phyloP scores from a whole-genome alignment of 1,284 basidiomycete genomes.

The Cutaneotrichosporon arboriforme region DNA sequence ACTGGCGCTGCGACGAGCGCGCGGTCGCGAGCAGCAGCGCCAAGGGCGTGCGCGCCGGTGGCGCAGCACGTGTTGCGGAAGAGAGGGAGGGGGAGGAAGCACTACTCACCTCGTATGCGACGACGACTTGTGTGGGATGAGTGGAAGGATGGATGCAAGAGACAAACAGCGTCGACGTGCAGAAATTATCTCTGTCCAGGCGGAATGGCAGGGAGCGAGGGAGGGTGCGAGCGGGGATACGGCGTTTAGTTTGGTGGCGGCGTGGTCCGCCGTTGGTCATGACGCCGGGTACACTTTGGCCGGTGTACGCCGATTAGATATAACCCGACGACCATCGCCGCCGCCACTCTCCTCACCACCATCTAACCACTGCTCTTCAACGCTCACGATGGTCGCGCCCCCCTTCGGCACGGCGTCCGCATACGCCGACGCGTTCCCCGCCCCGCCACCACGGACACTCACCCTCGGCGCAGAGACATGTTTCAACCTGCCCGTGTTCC shows the following conservation, averaged over 20 bases:
- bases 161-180: not conserved
- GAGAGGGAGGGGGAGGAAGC: conserved; percentile 2
- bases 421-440: conserved; percentile 47
- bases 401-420: conserved; percentile 46
- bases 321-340: not conserved
- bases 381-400: conserved; percentile 23
- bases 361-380: not conserved
- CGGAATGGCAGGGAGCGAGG: not conserved
- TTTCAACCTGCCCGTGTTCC: conserved; percentile 72
- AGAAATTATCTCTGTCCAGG: not conserved
- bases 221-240: not conserved
- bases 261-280: not conserved
- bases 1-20: conserved; percentile 2
- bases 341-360: not conserved
- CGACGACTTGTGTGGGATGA: not conserved
- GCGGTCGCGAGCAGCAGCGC: not conserved
- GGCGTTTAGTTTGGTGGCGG: not conserved
- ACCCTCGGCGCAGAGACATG: conserved; percentile 54
- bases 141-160: not conserved
- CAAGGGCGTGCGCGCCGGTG: not conserved
- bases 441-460: conserved; percentile 36
- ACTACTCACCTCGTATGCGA: conserved; percentile 12
- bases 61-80: not conserved
- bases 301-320: conserved; percentile 1
- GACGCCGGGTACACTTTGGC: not conserved